Evolutionary conservation across 371 early-diverging fungal species (phyloP).

Genomic region (Apophysomyces variabilis): DNA sequence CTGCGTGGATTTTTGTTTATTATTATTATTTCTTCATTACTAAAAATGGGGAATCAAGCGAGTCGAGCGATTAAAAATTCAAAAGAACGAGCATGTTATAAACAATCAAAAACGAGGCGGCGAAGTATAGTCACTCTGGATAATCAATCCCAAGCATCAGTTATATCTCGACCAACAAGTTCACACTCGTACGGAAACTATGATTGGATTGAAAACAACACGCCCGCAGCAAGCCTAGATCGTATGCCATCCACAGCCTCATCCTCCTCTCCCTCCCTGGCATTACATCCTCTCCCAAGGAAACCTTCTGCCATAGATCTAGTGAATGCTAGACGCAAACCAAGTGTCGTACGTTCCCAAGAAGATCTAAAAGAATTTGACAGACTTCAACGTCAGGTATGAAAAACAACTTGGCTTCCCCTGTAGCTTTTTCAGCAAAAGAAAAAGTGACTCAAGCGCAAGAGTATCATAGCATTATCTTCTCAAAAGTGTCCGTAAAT

Average conservation of each 20-base stretch:
- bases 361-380: constrained; percentile 19
- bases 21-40: neutral
- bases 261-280: constrained; percentile 5
- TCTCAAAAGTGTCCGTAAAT: constrained; percentile 47
- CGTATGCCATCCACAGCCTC: neutral
- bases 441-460: too few species aligned
- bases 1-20: neutral
- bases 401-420: neutral
- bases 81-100: neutral
- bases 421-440: neutral
- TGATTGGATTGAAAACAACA: constrained; percentile 5
- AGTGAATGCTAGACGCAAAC: constrained; percentile 2
- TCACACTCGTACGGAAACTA: constrained; percentile 4
- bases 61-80: neutral
- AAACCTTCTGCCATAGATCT: neutral
- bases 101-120: constrained; percentile 3
- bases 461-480: constrained; percentile 43
- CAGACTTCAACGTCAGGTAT: constrained; percentile 25
- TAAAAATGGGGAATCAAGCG: neutral
- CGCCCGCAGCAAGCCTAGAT: neutral
- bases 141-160: constrained; percentile 1
- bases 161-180: constrained; percentile 5
- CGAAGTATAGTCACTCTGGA: neutral
- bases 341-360: constrained; percentile 1
- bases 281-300: constrained; percentile 3